These are phyloP conservation scores for Magnolia kwangsiensis DNA, from an alignment of 164 flowering plant species.

Conservation along the genomic window DNA sequence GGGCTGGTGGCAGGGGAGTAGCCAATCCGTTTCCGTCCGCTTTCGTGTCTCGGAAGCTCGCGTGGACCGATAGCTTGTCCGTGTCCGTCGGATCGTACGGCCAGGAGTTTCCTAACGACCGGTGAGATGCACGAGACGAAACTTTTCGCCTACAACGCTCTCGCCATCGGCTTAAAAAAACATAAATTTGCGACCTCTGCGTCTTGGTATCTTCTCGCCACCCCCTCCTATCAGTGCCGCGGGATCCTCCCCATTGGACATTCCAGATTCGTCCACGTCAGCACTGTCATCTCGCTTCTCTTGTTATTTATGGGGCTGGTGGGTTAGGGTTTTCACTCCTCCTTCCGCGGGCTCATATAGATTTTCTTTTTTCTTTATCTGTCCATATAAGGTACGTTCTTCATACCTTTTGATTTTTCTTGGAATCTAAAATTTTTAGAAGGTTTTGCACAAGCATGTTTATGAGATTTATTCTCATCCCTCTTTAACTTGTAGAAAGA, in stretches of 20 bases:
- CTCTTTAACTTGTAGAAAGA: neutral
- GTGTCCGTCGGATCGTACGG: too few species aligned
- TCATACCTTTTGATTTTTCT: neutral
- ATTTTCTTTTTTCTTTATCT: neutral
- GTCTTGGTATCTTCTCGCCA: neutral
- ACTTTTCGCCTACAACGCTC: too few species aligned
- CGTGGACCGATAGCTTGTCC: too few species aligned
- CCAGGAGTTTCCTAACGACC: too few species aligned
- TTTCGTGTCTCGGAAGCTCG: too few species aligned
- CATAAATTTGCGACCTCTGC: too few species aligned
- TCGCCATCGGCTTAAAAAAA: too few species aligned
- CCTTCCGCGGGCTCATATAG: neutral
- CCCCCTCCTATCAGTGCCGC: neutral
- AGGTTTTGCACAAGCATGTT: too few species aligned
- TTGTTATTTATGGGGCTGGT: neutral
- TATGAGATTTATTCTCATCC: neutral
- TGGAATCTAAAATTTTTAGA: neutral
- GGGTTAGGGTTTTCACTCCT: neutral
- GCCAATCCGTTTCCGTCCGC: too few species aligned
- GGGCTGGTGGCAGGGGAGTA: too few species aligned
- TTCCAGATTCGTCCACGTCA: slow-evolving; percentile 44
- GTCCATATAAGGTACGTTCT: neutral
- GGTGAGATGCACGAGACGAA: too few species aligned
- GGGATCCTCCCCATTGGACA: slow-evolving; percentile 20
- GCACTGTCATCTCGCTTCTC: slow-evolving; percentile 20